Evolutionary conservation across 116 monocot species (phyloP).

Genomic region (Thalassia testudinum): DNA sequence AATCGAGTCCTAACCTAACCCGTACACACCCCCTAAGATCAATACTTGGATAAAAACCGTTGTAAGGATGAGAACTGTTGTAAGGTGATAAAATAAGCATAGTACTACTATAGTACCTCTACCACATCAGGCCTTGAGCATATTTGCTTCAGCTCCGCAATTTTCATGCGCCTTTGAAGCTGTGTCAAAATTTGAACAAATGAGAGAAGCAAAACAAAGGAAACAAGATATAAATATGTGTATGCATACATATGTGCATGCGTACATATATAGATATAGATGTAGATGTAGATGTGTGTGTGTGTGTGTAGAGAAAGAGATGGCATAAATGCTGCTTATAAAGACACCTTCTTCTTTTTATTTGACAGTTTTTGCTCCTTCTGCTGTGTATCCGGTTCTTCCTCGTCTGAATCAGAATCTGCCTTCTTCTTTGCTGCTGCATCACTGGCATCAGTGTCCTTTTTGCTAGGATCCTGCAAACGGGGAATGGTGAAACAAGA

Average conservation of each 20-base stretch:
- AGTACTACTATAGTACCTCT: constrained; percentile 77
- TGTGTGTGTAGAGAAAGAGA: too few relatives aligned
- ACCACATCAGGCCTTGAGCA: constrained; percentile 90
- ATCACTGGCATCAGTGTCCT: constrained; percentile 16
- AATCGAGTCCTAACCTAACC: too few relatives aligned
- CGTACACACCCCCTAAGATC: too few relatives aligned
- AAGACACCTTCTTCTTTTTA: constrained; percentile 86
- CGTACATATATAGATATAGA: too few relatives aligned
- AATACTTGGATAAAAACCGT: too few relatives aligned
- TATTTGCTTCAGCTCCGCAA: constrained; percentile 92
- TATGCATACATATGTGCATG: too few relatives aligned
- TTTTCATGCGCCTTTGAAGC: constrained; percentile 96
- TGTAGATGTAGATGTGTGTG: too few relatives aligned
- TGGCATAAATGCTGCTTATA: neutral
- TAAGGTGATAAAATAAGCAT: too few relatives aligned
- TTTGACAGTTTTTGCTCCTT: constrained; percentile 73
- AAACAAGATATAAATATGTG: too few relatives aligned
- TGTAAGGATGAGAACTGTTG: too few relatives aligned
- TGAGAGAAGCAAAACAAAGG: neutral
- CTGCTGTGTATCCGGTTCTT: constrained; percentile 45
- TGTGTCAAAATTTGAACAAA: constrained; percentile 7
- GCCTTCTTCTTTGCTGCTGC: constrained; percentile 40
- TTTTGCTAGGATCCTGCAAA: constrained; percentile 21
- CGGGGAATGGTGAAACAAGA: neutral
- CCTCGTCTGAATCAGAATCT: constrained; percentile 81